Evolutionary conservation across 2,329 filamentous ascomycete species (phyloP), one percentile per base, ranked within the genome.

Genomic region (Colletotrichum sansevieriae): DNA sequence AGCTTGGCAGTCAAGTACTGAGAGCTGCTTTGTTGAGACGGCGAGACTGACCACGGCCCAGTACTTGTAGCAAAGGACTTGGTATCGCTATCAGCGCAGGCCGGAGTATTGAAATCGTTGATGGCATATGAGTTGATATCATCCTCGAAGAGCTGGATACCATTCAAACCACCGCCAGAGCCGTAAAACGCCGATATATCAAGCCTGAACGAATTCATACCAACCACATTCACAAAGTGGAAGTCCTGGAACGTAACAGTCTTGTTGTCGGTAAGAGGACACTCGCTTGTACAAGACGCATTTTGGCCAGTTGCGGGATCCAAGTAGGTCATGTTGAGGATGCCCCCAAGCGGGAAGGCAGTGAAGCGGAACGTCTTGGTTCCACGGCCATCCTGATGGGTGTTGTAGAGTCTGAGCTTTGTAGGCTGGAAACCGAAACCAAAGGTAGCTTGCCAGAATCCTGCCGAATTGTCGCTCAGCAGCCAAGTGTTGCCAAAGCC

Each of bases 271-370:
- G 92, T 94, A 55, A 99, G 85, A n/a, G 95, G 93, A 74, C 96
- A 99, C 75, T 89, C 86, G 70, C 90, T 91, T 61, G 95, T 94
- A 81, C 96, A 99, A 65, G 87, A 90, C 35, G 83, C 81, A 63
- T 91, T 90, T 58, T 87, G 82, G 29, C 92, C 91, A 2, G 88
- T 92, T 44, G 77, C 83, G 25, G 92, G 91, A 75, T 98, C 94
- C 71, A 90, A 90, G 74, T 96, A 98, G 43, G 94, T 97, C 76
- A 99, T 86, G 80, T 98, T 98, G 90, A 99, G 93, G 77, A 99
- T 98, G 60, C 96, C 96, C 71, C 92, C 91, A 75, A 95, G 89
- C 5, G 95, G 95, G 67, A 95, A 83, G 18, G 94, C 93, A 22
- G 93, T 93, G 76, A 94, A 97, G 66, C 94, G 90, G 82, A 93